Evolutionary conservation across 139 green algal genomes (phyloP), one percentile per base, ranked within the genome.

Genomic region (Chlamydomonas sp.): DNA sequence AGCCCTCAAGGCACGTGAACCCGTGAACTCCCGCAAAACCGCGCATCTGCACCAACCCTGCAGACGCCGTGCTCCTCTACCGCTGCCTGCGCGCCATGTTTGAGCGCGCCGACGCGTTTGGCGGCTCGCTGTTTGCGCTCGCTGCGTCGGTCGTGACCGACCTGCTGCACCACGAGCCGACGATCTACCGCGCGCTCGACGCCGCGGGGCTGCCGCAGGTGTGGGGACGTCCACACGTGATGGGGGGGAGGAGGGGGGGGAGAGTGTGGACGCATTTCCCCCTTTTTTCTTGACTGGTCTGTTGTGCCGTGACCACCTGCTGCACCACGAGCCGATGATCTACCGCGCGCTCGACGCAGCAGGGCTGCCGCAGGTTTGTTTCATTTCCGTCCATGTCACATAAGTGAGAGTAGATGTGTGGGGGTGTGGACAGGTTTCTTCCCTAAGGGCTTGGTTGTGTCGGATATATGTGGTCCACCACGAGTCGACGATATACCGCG

Each of bases 91-190:
- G 54, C 16, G 66, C 72, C 5, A 86, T 98, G 48, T 93, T 96
- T 69, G 43, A 74, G 20, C 74, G 85, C 22, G 76, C 71, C 0
- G 78, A 73, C n/a, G 79, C 85, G 29, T 98, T 96, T 77, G 93
- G 92, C 5, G 88, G 88, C 65, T 82, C 79, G 34, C 79, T 97
- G 38, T 98, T 96, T 75, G 80, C 90, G 2, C 85, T 97, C 48
- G 91, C 91, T 2, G 84, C 90, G 22, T 84, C 78, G 3, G 82
- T 97, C n/a, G 81, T 96, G 54, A 86, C 82, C 0, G 91, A 97
- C 72, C 76, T 94, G 6, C 87, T 98, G 33, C 89, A 98, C 79
- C 84, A 96, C 39, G 93, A 98, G 74, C 93, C 93, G 6, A 87
- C 91, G 65, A 83, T 81, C 65, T 98, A 87, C 79, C 67, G 78